Conservation (phyloP, 2,329 filamentous ascomycete species). For the Ophiostoma australiae region DNA sequence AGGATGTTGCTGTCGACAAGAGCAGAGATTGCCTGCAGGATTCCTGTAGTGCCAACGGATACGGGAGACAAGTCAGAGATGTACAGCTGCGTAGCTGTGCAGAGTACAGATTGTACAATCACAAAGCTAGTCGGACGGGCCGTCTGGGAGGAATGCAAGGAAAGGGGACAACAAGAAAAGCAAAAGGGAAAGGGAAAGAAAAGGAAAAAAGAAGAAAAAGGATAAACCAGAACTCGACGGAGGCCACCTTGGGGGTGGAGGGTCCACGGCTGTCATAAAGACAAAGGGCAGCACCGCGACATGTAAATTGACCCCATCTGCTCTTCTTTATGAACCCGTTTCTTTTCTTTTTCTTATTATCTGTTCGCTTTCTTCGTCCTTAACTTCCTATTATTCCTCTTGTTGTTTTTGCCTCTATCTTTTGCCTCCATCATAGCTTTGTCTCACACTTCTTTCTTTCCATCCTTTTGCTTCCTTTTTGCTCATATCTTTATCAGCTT, state of each 20-base stretch:
- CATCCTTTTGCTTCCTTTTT: not conserved
- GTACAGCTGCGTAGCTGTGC: not conserved
- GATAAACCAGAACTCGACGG: not conserved
- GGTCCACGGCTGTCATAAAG: conserved; percentile 7
- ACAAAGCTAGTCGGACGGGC: not conserved
- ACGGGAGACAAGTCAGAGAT: not conserved
- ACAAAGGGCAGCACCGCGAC: conserved; percentile 8
- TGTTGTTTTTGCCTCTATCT: conserved; percentile 13
- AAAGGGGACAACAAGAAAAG: not conserved
- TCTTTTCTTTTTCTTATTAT: conserved; percentile 14
- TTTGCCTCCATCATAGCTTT: conserved; percentile 11
- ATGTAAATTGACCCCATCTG: conserved; percentile 12
- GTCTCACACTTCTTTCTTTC: not conserved
- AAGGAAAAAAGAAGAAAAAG: conserved; percentile 2
- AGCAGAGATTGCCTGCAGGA: not conserved
- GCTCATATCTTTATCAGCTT: not conserved
- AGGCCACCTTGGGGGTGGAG: conserved; percentile 4
- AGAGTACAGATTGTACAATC: not conserved
- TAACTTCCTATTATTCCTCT: not conserved
- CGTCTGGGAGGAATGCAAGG: not conserved
- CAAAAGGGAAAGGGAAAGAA: not conserved
- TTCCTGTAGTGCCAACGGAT: not conserved
- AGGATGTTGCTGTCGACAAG: not conserved
- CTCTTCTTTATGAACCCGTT: conserved; percentile 4
- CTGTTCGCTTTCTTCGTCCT: not conserved